Evolutionary conservation across 2,329 filamentous ascomycete species (phyloP), one percentile per base, ranked within the genome.

Genomic region (Hyphodiscus sp.): DNA sequence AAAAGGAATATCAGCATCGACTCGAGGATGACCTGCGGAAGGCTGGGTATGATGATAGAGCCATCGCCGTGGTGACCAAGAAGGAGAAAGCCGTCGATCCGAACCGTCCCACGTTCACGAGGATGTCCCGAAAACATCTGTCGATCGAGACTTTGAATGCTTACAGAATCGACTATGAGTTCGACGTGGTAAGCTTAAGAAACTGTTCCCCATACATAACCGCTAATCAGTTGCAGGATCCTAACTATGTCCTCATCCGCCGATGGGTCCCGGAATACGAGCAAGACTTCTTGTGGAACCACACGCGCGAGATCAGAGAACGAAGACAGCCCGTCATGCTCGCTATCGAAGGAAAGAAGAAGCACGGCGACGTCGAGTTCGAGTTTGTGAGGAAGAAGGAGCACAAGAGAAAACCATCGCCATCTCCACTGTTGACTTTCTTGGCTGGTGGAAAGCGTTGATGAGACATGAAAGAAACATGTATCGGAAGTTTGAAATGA

Each of bases 161-260:
- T 16, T 81, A 78, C 60, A 71, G 74, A 47, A 76, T 85, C 26
- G 79, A 84, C 13, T 85, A 74, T 60, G 77, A 82, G 50, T 67
- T 76, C 49, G 82, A 86, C 58, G 55, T 69, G 56, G 81, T 83
- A 70, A 69, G 78, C 67, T 20, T 2, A 23, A 10, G 45, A 26
- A 30, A 20, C 41, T 11, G 16, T 20, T 44, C 15, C 47, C 6
- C 16, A 38, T 2, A 38, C 23, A 9, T 20, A 26, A 47, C 20
- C n/a, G 47, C 60, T 82, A 71, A 69, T 65, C 62, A 15, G 52
- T 72, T 49, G 67, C 60, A 83, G 76, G 84, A 91, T 63, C 77
- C 81, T 18, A 82, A 86, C 46, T 91, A 82, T 61, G 74, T 91
- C 52, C 70, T 91, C 55, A 86, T 91, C 71, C 87, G 86, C 69